A percentile compares a stretch with the other conserved stretches of the same genome.
Conservation (phyloP, 73 alveolate genomes). For the Urostyla sp. region DNA sequence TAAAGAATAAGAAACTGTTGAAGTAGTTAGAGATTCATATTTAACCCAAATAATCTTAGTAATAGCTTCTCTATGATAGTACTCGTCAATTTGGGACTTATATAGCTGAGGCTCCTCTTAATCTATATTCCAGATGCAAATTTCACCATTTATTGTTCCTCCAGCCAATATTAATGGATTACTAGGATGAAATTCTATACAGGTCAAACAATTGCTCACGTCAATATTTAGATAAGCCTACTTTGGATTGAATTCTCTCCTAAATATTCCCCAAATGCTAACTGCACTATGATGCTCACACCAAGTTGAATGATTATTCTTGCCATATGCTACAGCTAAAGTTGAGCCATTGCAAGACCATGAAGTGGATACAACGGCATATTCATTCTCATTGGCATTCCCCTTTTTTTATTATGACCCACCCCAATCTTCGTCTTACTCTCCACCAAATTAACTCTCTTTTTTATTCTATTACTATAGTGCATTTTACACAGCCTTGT, state of each 20-base stretch:
- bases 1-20: slow-evolving; percentile 7
- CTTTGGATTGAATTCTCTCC: slow-evolving; percentile 76
- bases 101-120: slow-evolving; percentile 66
- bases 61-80: slow-evolving; percentile 86
- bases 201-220: slow-evolving; percentile 61
- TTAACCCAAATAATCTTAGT: slow-evolving; percentile 74
- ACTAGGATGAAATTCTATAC: slow-evolving; percentile 78
- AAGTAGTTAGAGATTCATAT: slow-evolving; percentile 26
- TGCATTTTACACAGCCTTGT: slow-evolving; percentile 46
- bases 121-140: slow-evolving; percentile 71
- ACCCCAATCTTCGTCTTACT: slow-evolving; percentile 24
- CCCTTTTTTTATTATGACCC: background rate
- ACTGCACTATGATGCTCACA: slow-evolving; percentile 72
- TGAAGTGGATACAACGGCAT: slow-evolving; percentile 70
- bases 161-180: slow-evolving; percentile 81
- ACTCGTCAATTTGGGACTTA: slow-evolving; percentile 77
- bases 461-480: slow-evolving; percentile 14
- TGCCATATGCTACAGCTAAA: slow-evolving; percentile 89
- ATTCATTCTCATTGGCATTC: slow-evolving; percentile 31
- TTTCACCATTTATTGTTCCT: slow-evolving; percentile 87
- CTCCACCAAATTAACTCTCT: background rate
- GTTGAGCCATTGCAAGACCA: slow-evolving; percentile 88
- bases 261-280: slow-evolving; percentile 81
- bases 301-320: slow-evolving; percentile 70
- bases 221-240: slow-evolving; percentile 74